A percentile compares a stretch with the other conserved stretches of the same genome.
Conservation (phyloP, 2,329 filamentous ascomycete genomes). For the Trichoderma arundinaceum region DNA sequence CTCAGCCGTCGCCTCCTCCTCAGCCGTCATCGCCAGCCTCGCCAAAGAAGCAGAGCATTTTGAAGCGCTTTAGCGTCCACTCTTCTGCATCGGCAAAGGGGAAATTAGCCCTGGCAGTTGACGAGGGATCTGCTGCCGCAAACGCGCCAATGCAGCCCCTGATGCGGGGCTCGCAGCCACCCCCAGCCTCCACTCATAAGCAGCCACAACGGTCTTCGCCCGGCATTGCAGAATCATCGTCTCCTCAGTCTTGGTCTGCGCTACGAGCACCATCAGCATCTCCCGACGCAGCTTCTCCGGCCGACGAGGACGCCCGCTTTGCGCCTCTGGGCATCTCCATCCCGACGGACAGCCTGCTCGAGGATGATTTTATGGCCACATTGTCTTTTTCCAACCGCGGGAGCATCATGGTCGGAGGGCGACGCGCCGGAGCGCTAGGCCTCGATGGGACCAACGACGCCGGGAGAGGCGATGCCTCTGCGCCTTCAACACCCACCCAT, state of each 20-base stretch:
- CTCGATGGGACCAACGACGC: conserved; percentile 34
- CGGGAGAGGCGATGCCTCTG: conserved; percentile 29
- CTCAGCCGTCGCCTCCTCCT: background rate
- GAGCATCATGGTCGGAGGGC: conserved; percentile 65
- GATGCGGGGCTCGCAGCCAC: conserved; percentile 37
- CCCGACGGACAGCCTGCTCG: conserved; percentile 61
- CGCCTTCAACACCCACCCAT: conserved; percentile 23
- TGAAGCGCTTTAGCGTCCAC: conserved; percentile 40
- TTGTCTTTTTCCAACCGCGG: conserved; percentile 68
- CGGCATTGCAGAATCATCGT: conserved; percentile 17
- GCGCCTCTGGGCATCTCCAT: conserved; percentile 62
- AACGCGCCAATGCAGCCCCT: conserved; percentile 33
- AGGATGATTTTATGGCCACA: conserved; percentile 62
- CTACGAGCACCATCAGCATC: conserved; percentile 21
- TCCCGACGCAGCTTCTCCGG: conserved; percentile 38
- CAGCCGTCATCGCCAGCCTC: conserved; percentile 16
- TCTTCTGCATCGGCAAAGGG: conserved; percentile 39
- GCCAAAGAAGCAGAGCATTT: conserved; percentile 36
- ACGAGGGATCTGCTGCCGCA: conserved; percentile 29
- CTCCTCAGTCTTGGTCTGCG: conserved; percentile 19
- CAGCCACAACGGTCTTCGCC: conserved; percentile 30
- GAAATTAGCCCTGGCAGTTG: conserved; percentile 37
- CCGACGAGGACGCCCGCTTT: conserved; percentile 47
- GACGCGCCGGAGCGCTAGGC: conserved; percentile 39
- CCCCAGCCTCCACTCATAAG: conserved; percentile 35